Conservation (phyloP, 345 rosid genomes). For the Eucalyptus victrix region DNA sequence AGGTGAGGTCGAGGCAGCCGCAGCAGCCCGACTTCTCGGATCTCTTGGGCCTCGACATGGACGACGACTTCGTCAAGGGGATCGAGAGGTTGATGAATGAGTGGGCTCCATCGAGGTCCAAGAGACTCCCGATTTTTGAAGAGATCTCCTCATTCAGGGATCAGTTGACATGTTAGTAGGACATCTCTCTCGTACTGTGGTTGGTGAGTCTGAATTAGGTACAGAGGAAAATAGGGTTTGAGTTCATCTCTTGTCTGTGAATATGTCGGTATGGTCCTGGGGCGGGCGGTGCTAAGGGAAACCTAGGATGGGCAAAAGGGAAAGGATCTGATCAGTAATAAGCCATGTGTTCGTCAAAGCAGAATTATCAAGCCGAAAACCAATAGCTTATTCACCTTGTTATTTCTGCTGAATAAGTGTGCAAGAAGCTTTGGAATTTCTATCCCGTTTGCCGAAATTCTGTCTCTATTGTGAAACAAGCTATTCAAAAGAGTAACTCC, state of each 20-base stretch:
- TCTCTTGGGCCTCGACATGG: conserved; percentile 13
- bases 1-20: conserved; percentile 18
- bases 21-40: conserved; percentile 2
- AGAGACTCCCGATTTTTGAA: conserved; percentile 82
- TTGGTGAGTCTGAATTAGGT: neutral
- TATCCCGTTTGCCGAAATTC: neutral
- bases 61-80: conserved; percentile 48
- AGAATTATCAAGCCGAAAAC: neutral
- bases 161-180: conserved; percentile 35
- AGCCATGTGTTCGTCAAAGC: neutral
- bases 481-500: neutral
- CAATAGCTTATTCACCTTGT: neutral
- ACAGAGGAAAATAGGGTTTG: neutral
- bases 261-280: neutral
- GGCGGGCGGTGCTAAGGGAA: neutral
- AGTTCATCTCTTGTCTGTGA: neutral
- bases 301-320: neutral
- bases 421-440: neutral
- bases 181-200: neutral
- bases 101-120: conserved; percentile 55
- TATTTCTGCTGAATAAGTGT: neutral
- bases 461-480: neutral
- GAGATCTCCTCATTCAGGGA: conserved; percentile 67
- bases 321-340: neutral
- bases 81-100: conserved; percentile 28